A percentile compares a stretch with the other conserved stretches of the same genome.
Conservation (phyloP, 1,284 basidiomycete species). For the Heliocybe sulcata region DNA sequence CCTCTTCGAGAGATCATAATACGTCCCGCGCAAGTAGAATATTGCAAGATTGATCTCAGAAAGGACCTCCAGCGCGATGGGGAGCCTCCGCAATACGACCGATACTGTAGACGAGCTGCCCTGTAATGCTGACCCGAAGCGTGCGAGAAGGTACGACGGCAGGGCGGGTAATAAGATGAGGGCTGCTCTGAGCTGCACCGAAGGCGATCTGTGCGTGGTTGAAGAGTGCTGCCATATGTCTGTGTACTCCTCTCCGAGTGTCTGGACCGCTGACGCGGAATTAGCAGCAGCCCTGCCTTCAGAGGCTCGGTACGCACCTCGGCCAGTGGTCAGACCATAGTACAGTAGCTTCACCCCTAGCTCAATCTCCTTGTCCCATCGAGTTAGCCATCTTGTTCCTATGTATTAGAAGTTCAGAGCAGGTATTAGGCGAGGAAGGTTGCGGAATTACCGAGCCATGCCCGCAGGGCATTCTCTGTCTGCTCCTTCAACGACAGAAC, state of each 20-base stretch:
- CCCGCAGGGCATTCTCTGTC: constrained; percentile 65
- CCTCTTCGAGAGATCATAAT: constrained; percentile 71
- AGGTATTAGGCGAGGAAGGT: neutral
- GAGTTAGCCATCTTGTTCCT: constrained; percentile 85
- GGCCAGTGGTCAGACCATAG: neutral
- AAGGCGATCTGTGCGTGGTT: constrained; percentile 30
- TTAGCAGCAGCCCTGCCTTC: constrained; percentile 5
- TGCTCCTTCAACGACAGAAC: constrained; percentile 71
- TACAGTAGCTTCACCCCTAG: constrained; percentile 67
- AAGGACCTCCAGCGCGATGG: constrained; percentile 40
- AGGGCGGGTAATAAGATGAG: constrained; percentile 63
- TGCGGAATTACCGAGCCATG: constrained; percentile 57
- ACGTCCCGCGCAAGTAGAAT: constrained; percentile 77
- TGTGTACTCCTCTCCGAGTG: constrained; percentile 88
- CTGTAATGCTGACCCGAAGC: constrained; percentile 33
- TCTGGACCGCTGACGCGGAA: constrained; percentile 55
- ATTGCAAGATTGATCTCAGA: constrained; percentile 74
- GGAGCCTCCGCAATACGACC: constrained; percentile 34
- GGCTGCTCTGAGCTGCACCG: constrained; percentile 35
- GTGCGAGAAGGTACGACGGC: constrained; percentile 52
- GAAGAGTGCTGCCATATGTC: constrained; percentile 72
- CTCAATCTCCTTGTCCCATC: constrained; percentile 78
- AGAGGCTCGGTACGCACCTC: neutral
- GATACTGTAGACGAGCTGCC: constrained; percentile 26
- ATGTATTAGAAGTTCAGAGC: constrained; percentile 4